These are phyloP conservation scores for Nymphaea thermarum DNA, from an alignment of 164 flowering plant genomes.

Conservation along the genomic window DNA sequence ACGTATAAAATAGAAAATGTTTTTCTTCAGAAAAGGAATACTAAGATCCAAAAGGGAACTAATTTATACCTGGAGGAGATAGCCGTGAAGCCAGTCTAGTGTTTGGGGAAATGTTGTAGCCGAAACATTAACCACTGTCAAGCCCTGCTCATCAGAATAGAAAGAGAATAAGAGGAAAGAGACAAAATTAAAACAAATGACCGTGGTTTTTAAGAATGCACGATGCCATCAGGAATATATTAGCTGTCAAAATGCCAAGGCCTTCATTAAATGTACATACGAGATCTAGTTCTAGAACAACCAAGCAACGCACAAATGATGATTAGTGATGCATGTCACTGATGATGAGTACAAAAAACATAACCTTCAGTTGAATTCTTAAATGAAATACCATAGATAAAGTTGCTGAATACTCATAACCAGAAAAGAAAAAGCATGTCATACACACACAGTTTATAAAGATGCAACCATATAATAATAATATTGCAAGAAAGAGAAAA, in stretches of 20 bases:
- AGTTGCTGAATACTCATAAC: background rate
- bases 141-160: constrained; percentile 42
- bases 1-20: background rate
- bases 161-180: background rate
- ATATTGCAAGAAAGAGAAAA: no score
- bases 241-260: background rate
- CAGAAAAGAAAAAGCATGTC: no score
- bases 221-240: background rate
- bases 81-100: constrained; percentile 81
- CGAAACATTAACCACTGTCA: constrained; percentile 75
- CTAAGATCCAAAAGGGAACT: background rate
- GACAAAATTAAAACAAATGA: background rate
- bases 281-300: background rate
- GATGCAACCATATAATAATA: no score
- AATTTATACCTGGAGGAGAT: constrained; percentile 75
- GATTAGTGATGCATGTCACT: background rate
- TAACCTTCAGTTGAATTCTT: background rate
- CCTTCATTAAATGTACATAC: background rate
- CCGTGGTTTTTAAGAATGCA: background rate
- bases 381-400: background rate
- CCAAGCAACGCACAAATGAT: background rate
- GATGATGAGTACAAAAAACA: background rate
- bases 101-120: constrained; percentile 97
- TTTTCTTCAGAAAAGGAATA: background rate
- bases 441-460: no score